These are phyloP conservation scores for Corchorus capsularis DNA, from an alignment of 345 rosid genomes.

Conservation along the genomic window DNA sequence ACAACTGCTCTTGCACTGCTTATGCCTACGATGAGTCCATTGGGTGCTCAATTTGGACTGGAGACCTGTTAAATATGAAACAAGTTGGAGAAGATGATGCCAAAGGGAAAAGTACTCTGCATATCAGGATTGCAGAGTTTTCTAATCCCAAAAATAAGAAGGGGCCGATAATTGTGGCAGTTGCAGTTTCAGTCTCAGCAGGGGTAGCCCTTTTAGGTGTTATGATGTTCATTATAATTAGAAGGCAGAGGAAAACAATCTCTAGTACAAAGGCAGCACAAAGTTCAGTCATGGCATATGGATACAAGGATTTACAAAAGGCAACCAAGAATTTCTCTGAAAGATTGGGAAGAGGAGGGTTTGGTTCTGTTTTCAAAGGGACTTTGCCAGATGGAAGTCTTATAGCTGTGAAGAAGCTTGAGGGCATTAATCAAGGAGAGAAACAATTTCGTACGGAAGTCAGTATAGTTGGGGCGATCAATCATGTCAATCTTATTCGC, in stretches of 20 bases:
- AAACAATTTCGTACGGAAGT: too few species aligned
- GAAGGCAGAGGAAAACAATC: slow-evolving; percentile 31
- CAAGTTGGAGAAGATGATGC: slow-evolving; percentile 35
- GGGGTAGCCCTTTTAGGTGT: slow-evolving; percentile 30
- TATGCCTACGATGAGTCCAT: slow-evolving; percentile 20
- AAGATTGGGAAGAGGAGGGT: slow-evolving; percentile 79
- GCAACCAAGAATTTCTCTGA: slow-evolving; percentile 76
- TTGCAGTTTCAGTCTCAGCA: slow-evolving; percentile 29
- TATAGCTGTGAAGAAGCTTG: too few species aligned
- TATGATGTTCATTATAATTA: slow-evolving; percentile 31
- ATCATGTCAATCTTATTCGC: too few species aligned
- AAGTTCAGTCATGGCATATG: slow-evolving; percentile 66
- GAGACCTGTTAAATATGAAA: slow-evolving; percentile 32
- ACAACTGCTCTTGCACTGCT: slow-evolving; percentile 38
- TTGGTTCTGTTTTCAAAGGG: slow-evolving; percentile 84
- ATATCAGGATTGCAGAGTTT: slow-evolving; percentile 50
- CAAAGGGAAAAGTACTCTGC: slow-evolving; percentile 34
- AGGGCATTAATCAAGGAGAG: too few species aligned
- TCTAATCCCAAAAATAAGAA: slow-evolving; percentile 30
- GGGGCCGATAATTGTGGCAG: slow-evolving; percentile 38
- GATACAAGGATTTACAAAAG: slow-evolving; percentile 56
- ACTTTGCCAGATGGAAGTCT: slow-evolving; percentile 45
- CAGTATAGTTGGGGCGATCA: too few species aligned
- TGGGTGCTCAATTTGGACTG: slow-evolving; percentile 25
- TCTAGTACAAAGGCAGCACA: slow-evolving; percentile 37